A percentile compares a stretch with the other conserved stretches of the same genome.
These are phyloP conservation scores for Gomphus sp. DNA, from an alignment of 1,284 basidiomycete species.

Conservation along the genomic window DNA sequence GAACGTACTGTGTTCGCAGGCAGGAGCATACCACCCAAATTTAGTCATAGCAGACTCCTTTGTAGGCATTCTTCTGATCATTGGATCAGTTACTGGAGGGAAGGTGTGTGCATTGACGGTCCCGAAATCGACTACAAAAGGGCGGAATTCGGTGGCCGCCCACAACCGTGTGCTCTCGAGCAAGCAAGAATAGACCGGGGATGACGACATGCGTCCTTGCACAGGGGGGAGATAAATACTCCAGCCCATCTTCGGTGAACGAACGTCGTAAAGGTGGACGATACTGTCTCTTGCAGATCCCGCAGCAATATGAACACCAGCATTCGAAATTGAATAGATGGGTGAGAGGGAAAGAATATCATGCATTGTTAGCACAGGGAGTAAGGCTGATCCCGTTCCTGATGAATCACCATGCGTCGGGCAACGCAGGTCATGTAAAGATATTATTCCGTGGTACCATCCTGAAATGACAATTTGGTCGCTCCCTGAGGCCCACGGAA, in stretches of 20 bases:
- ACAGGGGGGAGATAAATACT: constrained; percentile 55
- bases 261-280: constrained; percentile 70
- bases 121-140: constrained; percentile 72
- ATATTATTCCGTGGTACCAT: constrained; percentile 68
- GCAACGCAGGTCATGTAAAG: constrained; percentile 61
- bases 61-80: background rate
- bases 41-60: background rate
- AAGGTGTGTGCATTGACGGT: constrained; percentile 13
- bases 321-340: constrained; percentile 62
- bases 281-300: constrained; percentile 67
- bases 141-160: constrained; percentile 61
- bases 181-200: constrained; percentile 61
- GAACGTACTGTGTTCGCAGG: constrained; percentile 1
- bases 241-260: constrained; percentile 51
- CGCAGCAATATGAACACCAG: constrained; percentile 51
- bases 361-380: constrained; percentile 46
- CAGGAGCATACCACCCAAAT: background rate
- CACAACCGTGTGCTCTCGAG: constrained; percentile 67
- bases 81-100: background rate
- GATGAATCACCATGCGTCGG: constrained; percentile 18
- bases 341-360: constrained; percentile 64
- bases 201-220: constrained; percentile 44
- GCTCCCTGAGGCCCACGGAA: constrained; percentile 51
- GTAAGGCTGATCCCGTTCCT: constrained; percentile 23
- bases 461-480: constrained; percentile 67